phyloP scores from a whole-genome alignment of 768 basidiomycete species.

The Leccinum disarticulatum region DNA sequence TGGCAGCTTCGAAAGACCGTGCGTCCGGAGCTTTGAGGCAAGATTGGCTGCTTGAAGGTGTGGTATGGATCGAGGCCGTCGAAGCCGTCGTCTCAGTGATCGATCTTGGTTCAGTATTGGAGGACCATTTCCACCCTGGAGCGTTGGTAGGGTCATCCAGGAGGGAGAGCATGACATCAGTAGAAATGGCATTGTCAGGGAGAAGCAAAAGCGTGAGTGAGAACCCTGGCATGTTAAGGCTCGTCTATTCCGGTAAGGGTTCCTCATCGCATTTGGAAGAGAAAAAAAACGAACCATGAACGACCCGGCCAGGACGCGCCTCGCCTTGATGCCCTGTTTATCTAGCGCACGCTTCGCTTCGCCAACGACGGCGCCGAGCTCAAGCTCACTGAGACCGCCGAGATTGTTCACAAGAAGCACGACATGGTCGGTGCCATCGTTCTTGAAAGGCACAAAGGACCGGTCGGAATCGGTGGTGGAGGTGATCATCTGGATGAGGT shows the following conservation, averaged over 20 bases:
- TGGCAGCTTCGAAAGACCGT: too few relatives aligned
- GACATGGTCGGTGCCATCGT: constrained; percentile 62
- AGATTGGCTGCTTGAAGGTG: constrained; percentile 3
- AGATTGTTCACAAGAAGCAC: constrained; percentile 87
- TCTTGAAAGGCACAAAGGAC: constrained; percentile 70
- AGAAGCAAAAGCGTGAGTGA: constrained; percentile 81
- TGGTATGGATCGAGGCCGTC: constrained; percentile 13
- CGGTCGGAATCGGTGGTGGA: constrained; percentile 76
- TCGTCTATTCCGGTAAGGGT: constrained; percentile 51
- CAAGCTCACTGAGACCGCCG: constrained; percentile 82
- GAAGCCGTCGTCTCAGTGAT: constrained; percentile 12
- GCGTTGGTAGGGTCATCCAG: constrained; percentile 67
- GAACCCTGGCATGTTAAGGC: constrained; percentile 92
- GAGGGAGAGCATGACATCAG: constrained; percentile 55
- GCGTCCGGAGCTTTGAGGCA: constrained; percentile 43
- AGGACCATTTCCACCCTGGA: constrained; percentile 87
- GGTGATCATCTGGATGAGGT: constrained; percentile 67
- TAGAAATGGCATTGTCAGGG: constrained; percentile 45
- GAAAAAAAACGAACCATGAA: constrained; percentile 66
- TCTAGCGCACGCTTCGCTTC: constrained; percentile 60
- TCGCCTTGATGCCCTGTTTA: constrained; percentile 52
- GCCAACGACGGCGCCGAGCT: constrained; percentile 66
- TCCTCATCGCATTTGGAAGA: background rate
- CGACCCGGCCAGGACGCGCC: constrained; percentile 71
- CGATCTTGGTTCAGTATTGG: constrained; percentile 41